Evolutionary conservation across 2,329 filamentous ascomycete species (phyloP).

Genomic region (Chaetomiaceae sp.): DNA sequence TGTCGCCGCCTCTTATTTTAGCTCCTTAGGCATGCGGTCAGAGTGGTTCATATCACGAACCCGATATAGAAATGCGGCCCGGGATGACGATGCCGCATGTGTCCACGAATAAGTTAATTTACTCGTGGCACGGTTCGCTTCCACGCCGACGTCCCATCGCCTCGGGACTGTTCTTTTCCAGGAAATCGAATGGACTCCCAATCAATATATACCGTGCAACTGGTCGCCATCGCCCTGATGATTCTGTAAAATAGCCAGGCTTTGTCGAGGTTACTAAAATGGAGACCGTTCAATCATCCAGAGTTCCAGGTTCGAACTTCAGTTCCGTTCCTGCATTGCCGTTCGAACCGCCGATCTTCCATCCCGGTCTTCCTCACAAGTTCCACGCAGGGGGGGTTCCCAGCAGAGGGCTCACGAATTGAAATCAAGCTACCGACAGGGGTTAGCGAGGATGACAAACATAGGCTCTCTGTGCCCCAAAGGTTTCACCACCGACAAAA

Average conservation of each 20-base stretch:
- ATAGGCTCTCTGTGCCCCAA: not conserved
- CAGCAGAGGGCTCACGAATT: not conserved
- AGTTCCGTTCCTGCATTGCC: not conserved
- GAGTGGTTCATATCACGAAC: not conserved
- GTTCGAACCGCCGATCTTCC: not conserved
- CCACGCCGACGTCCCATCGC: not conserved
- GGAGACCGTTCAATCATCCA: too few species aligned
- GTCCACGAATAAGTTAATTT: not conserved
- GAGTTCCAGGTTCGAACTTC: not conserved
- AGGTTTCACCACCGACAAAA: not conserved
- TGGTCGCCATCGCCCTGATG: too few species aligned
- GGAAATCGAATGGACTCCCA: not conserved
- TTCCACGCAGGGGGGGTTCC: constrained; percentile 17
- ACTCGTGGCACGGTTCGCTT: constrained; percentile 8
- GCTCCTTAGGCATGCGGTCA: not conserved
- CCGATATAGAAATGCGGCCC: constrained; percentile 11
- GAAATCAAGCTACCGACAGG: constrained; percentile 11
- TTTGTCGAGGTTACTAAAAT: too few species aligned
- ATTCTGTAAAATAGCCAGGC: too few species aligned
- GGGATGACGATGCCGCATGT: constrained; percentile 1
- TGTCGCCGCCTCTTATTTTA: too few species aligned
- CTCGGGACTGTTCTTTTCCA: not conserved
- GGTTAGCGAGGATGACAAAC: constrained; percentile 3
- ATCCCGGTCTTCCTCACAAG: constrained; percentile 3
- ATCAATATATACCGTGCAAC: too few species aligned